Conservation (phyloP, 148 eudicot genomes). For the Vaccinium vitisidaea region DNA sequence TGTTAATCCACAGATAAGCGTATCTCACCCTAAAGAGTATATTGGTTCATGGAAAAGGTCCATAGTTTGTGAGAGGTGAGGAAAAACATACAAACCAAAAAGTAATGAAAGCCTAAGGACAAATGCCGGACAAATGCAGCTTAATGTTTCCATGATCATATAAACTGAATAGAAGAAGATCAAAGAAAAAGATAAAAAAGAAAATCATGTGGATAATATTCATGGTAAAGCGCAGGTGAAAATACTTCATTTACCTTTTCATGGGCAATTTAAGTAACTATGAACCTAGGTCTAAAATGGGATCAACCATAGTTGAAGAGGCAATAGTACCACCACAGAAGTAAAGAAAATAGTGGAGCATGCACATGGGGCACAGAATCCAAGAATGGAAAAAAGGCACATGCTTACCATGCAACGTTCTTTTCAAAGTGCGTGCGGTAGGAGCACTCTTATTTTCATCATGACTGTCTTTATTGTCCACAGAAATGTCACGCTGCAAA, state of each 20-base stretch:
- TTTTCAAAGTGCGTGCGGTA: conserved; percentile 52
- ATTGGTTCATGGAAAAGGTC: too few relatives aligned
- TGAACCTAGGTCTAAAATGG: too few relatives aligned
- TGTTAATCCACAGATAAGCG: too few relatives aligned
- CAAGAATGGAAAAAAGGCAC: neutral
- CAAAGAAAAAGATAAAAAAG: neutral
- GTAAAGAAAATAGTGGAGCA: neutral
- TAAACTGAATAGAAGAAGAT: neutral
- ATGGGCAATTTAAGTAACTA: neutral
- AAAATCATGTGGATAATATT: neutral
- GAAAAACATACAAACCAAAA: too few relatives aligned
- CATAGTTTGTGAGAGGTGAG: too few relatives aligned
- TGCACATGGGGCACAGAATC: neutral
- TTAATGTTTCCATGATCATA: neutral
- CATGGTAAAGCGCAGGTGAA: neutral
- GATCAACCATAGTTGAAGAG: neutral
- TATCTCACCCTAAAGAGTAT: too few relatives aligned
- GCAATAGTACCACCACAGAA: too few relatives aligned
- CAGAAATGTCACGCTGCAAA: conserved; percentile 44
- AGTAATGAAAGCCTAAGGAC: too few relatives aligned
- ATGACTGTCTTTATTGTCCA: conserved; percentile 24
- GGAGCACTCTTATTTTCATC: conserved; percentile 36
- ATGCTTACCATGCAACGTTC: conserved; percentile 72
- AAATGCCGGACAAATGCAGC: neutral
- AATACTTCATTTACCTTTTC: neutral